Base-by-base conservation (phyloP, 345 rosid species). In the Schrenkiella parvula region DNA sequence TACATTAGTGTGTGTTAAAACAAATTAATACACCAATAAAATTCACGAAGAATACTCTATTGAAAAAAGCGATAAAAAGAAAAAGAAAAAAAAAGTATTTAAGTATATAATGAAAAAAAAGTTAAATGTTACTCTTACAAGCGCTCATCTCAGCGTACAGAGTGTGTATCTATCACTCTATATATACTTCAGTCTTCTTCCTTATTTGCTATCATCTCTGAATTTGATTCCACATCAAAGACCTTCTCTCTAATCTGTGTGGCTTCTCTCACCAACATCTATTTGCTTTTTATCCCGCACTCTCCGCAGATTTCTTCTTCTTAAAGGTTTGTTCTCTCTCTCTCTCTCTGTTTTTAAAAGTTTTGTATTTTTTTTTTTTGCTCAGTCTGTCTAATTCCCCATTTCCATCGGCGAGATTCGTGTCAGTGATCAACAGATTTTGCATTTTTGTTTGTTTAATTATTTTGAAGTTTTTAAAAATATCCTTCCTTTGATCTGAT, bases 291-390 rank as follows among this genome's bases (percentile, higher is more conserved):
- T 3, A 0, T 3, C 5, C n/a, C 26, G 7, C 6, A 7, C 14
- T 32, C 4, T 28, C 64, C 12, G 26, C 65, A 8, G 71, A 53
- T 56, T 25, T 37, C 42, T 35, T 65, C 42, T 35, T 65, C 71
- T 46, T 18, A 6, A 12, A 66, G 69, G 74, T 75, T 42, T 23
- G 74, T n/a, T n/a, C n/a, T n/a, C n/a, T n/a, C n/a, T n/a, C n/a
- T n/a, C n/a, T n/a, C n/a, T n/a, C n/a, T n/a, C 25, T 10, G 13
- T 42, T 35, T 64, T 11, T 32, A 21, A 9, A 19, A 14, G 14
- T 28, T 62, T 39, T 5, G 14, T 12, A 22, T 9, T 29, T 12
- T 7, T 26, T 60, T 8, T 35, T 32, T 72, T 9, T 11, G 51
- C 13, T 4, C 64, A 68, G 44, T 66, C 52, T 37, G 41, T 19